A percentile compares a stretch with the other conserved stretches of the same genome.
Evolutionary conservation across 306 rosid species (phyloP).

Genomic region (Begonia loranthoides): DNA sequence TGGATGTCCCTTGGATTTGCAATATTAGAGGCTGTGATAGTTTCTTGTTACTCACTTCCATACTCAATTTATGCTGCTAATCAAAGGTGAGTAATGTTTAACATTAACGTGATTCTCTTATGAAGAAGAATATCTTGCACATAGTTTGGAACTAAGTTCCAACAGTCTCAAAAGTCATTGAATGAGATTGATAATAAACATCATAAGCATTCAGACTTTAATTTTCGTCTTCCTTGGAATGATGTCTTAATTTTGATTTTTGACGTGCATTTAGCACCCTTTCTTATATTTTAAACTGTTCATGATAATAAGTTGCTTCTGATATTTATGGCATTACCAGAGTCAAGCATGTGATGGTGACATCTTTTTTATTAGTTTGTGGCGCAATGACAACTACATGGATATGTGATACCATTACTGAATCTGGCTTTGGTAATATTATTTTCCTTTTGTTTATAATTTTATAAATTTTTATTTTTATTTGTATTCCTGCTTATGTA

Average conservation of each 20-base stretch:
- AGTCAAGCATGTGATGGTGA: slow-evolving; percentile 79
- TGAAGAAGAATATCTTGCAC: no score
- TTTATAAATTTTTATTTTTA: background rate
- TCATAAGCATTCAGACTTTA: background rate
- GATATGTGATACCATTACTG: slow-evolving; percentile 94
- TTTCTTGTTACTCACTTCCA: slow-evolving; percentile 85
- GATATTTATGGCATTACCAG: slow-evolving; percentile 32
- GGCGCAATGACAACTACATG: slow-evolving; percentile 94
- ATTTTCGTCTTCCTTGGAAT: background rate
- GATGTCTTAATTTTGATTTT: slow-evolving; percentile 2
- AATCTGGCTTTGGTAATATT: slow-evolving; percentile 84
- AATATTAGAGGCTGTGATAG: slow-evolving; percentile 65
- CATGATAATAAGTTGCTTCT: background rate
- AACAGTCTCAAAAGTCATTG: no score
- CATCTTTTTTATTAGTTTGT: slow-evolving; percentile 61
- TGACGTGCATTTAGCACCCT: background rate
- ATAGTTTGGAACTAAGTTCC: no score
- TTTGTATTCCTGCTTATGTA: slow-evolving; percentile 4
- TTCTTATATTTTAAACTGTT: background rate
- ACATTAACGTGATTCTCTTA: no score
- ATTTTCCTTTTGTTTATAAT: slow-evolving; percentile 14
- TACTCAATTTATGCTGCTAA: slow-evolving; percentile 72
- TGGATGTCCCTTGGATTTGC: slow-evolving; percentile 98
- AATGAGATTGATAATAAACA: background rate
- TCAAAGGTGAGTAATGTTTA: slow-evolving; percentile 37